Percentiles rank a stretch among this genome's conserved stretches.
phyloP scores from a whole-genome alignment of 2,329 filamentous ascomycete species.

The Colletotrichum sidae region DNA sequence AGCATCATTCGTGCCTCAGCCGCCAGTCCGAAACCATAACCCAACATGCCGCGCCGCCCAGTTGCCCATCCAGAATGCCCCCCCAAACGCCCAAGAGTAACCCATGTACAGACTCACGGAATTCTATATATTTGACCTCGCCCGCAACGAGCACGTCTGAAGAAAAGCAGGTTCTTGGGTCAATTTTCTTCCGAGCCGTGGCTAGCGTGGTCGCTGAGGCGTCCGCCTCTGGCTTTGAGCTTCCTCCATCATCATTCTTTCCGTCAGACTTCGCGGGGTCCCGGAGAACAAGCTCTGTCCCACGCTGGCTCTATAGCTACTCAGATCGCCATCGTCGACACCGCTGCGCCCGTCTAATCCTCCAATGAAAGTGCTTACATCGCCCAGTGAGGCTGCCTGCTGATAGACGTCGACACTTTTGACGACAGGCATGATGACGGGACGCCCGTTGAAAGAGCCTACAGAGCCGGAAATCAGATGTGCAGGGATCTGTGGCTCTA shows the following conservation, averaged over 20 bases:
- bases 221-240: constrained; percentile 47
- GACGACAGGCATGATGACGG: constrained; percentile 65
- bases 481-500: constrained; percentile 41
- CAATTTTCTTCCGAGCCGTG: constrained; percentile 3
- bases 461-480: constrained; percentile 51
- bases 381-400: constrained; percentile 59
- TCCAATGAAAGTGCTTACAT: constrained; percentile 64
- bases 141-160: constrained; percentile 25
- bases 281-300: constrained; percentile 54
- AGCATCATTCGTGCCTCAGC: constrained; percentile 18
- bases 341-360: constrained; percentile 64
- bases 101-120: constrained; percentile 34
- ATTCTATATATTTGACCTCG: constrained; percentile 30
- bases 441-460: constrained; percentile 66
- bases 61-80: constrained; percentile 27
- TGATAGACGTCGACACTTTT: constrained; percentile 61
- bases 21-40: constrained; percentile 26
- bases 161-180: background rate
- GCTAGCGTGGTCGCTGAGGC: constrained; percentile 32
- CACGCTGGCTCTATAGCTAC: constrained; percentile 56
- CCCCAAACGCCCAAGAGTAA: constrained; percentile 31
- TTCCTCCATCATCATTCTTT: constrained; percentile 62
- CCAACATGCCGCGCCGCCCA: constrained; percentile 28
- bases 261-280: constrained; percentile 60
- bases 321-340: constrained; percentile 58